Base-by-base conservation (phyloP, 2,329 filamentous ascomycete species). In the Pseudopithomyces maydicus region DNA sequence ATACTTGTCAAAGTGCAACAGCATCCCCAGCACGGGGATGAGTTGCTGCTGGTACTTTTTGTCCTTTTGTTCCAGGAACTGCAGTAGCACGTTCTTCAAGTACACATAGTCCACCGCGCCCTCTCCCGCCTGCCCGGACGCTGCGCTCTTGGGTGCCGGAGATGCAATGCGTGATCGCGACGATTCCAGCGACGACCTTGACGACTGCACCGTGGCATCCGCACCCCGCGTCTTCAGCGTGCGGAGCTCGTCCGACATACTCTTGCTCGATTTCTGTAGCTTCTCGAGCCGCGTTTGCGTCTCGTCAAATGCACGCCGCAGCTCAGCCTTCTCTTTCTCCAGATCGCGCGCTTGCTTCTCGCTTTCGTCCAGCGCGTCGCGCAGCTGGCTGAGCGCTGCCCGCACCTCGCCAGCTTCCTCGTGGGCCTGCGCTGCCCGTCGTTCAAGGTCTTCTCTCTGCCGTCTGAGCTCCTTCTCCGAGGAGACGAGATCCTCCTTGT, bases 281-380 rank as follows among this genome's bases (percentile, higher is more conserved):
- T 91, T 94, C 71, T 97, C 93, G 59, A 94, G 86, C 12, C 90
- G 85, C 54, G 83, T 81, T 62, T 89, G 88, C 26, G 88, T 86
- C 63, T 97, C 93, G 65, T 97, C 92, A 2, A 96, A 83, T 32
- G 89, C 82, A 41, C 87, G 85, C 44, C 90, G 85, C 49, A 96
- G 78, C 58, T 97, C 92, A 0, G 81, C 79, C 62, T 89, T 90
- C 70, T 96, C 91, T 77, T 88, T 91, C 75, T 97, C 93, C 5
- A 90, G 82, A n/a, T 95, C 90, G 29, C 88, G 85, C 0, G 90
- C 87, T 75, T 96, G 91, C 71, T 85, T 88, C 77, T 99, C 95
- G 35, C 90, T 94, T 46, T 91, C 90, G 65, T 98, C 93, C 1
- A 99, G 82, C 0, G 92, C 88, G 56, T 91, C 84, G 1, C 90